Evolutionary conservation across 352 stramenopile genomes (phyloP).

Genomic region (Pythium scleroteichum): DNA sequence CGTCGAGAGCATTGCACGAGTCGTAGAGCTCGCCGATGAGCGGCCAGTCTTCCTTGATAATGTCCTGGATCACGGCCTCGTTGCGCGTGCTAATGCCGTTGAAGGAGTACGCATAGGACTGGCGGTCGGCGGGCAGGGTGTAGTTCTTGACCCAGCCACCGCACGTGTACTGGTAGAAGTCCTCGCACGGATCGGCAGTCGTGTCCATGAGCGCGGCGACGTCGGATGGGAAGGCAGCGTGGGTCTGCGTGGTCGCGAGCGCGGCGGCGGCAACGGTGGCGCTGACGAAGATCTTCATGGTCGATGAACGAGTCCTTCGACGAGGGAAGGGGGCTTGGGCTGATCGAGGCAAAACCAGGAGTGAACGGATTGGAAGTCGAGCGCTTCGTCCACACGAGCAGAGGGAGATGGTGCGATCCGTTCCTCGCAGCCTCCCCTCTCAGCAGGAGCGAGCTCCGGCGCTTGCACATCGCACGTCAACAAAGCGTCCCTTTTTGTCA

Average conservation of each 20-base stretch:
- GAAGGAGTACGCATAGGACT: constrained; percentile 29
- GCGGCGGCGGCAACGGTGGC: constrained; percentile 5
- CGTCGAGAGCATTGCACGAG: constrained; percentile 17
- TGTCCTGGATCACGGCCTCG: constrained; percentile 25
- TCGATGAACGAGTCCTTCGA: not conserved
- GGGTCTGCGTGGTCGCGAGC: not conserved
- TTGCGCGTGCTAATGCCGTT: constrained; percentile 27
- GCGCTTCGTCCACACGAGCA: no score
- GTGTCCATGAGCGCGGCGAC: constrained; percentile 29
- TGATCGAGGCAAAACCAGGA: constrained; percentile 19
- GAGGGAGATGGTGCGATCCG: no score
- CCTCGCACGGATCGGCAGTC: constrained; percentile 27
- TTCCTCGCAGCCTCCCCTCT: not conserved
- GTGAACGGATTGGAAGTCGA: not conserved
- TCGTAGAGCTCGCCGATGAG: constrained; percentile 33
- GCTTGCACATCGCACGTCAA: no score
- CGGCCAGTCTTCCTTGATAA: constrained; percentile 33
- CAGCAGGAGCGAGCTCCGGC: not conserved
- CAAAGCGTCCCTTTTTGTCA: no score
- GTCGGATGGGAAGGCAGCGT: constrained; percentile 18
- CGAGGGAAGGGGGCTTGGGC: not conserved
- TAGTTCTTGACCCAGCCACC: constrained; percentile 35
- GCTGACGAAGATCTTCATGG: constrained; percentile 21
- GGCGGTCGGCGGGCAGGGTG: constrained; percentile 25
- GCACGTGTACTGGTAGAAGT: constrained; percentile 33